Percentiles rank a stretch among this genome's conserved stretches.
phyloP scores from a whole-genome alignment of 805 yeast species.

The Candida railenensis region DNA sequence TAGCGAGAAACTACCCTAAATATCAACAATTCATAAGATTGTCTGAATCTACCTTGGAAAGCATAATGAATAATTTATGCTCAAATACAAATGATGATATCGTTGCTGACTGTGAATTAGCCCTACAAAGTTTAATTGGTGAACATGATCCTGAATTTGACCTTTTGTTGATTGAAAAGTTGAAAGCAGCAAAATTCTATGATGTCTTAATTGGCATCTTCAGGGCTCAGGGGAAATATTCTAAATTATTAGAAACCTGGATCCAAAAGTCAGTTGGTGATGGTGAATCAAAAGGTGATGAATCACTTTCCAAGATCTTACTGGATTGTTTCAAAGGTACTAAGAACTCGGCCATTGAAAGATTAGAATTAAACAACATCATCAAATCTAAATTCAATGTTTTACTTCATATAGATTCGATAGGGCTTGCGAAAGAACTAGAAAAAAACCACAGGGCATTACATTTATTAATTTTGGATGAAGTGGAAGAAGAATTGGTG shows the following conservation, averaged over 20 bases:
- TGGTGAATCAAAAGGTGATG: not conserved
- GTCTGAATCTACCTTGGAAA: constrained; percentile 55
- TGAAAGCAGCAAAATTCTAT: constrained; percentile 55
- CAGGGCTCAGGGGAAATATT: constrained; percentile 48
- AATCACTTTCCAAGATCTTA: constrained; percentile 6
- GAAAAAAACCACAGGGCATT: constrained; percentile 35
- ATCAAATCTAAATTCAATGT: constrained; percentile 23
- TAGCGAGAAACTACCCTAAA: constrained; percentile 81
- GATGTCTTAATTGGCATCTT: constrained; percentile 60
- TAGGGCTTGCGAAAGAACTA: constrained; percentile 35
- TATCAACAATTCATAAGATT: constrained; percentile 79
- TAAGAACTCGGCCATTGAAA: constrained; percentile 14
- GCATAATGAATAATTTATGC: constrained; percentile 52
- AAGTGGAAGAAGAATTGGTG: constrained; percentile 12
- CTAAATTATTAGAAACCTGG: constrained; percentile 58
- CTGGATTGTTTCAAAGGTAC: not conserved
- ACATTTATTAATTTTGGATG: constrained; percentile 34
- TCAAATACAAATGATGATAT: constrained; percentile 27
- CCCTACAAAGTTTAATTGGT: constrained; percentile 70
- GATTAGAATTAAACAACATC: constrained; percentile 19
- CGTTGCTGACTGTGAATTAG: constrained; percentile 67
- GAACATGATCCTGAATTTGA: constrained; percentile 60
- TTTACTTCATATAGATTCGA: constrained; percentile 27
- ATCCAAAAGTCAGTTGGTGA: constrained; percentile 20
- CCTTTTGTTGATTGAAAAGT: constrained; percentile 45